Conservation (phyloP, 2,329 filamentous ascomycete species). For the Penicillium nordicum region DNA sequence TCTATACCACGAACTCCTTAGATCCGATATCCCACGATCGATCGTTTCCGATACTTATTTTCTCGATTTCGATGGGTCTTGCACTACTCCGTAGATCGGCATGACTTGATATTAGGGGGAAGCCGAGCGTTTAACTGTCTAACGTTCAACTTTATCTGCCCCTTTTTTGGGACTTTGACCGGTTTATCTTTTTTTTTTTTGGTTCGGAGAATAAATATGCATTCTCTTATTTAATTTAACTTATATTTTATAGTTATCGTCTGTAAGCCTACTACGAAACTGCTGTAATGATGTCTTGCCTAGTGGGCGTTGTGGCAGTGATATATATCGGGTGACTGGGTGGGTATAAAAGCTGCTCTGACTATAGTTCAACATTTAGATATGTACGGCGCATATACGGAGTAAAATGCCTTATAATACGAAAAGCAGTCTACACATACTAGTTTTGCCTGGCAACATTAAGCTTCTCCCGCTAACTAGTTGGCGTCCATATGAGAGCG, state of each 20-base stretch:
- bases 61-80: constrained; percentile 8
- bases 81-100: constrained; percentile 6
- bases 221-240: not conserved
- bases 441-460: not conserved
- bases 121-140: not conserved
- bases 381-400: no score
- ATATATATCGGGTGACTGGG: no score
- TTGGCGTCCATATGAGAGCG: not conserved
- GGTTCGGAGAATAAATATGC: no score
- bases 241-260: not conserved
- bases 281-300: not conserved
- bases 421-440: not conserved
- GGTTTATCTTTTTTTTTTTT: no score
- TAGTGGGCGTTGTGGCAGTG: not conserved
- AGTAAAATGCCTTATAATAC: not conserved
- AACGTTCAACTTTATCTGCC: constrained; percentile 2
- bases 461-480: not conserved
- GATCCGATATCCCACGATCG: constrained; percentile 17
- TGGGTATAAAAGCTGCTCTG: not conserved
- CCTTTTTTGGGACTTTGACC: not conserved
- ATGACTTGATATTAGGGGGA: constrained; percentile 3
- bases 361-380: not conserved
- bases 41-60: constrained; percentile 14
- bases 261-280: not conserved
- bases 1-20: not conserved